Base-by-base conservation (phyloP, 148 eudicot species). In the Silene uniflora region DNA sequence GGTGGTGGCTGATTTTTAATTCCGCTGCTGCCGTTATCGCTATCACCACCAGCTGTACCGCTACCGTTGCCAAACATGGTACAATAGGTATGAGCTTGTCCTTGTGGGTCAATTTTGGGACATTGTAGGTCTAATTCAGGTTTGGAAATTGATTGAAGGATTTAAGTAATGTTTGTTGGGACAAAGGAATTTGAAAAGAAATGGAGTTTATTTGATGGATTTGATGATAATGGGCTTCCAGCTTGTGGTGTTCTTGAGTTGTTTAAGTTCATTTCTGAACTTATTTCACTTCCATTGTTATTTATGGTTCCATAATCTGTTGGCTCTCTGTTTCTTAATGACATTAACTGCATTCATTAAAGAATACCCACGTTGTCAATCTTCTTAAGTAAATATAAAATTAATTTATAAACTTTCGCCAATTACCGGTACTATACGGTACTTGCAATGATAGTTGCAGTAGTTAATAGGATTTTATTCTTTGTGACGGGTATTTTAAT, bases 211-310 rank as follows among this genome's bases (percentile, higher is more conserved):
- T 22, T 46, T 44, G 72, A 73, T 72, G 76, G 81, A 72, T 67
- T 71, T 24, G 81, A 73, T 1, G 80, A 77, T 22, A 78, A 73
- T 56, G 81, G 78, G 47, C 77, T 79, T 13, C 77, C 82, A 39
- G 64, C 55, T 59, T 73, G 72, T 23, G 83, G 73, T 23, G 77
- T 46, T 75, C 78, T 75, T 77, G 84, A 77, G 67, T 65, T 70
- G 60, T 84, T 83, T 42, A 82, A 75, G 78, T 88, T 87, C 76
- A 87, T 84, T 69, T 91, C 90, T 21, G 84, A 86, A 47, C 85
- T 87, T 47, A 83, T 86, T 5, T 88, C 91, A 73, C 90, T 87
- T 54, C 85, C 89, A 64, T 86, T 80, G 83, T 83, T 89, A 80
- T 89, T 89, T 8, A 86, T 86, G 52, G 82, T 76, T 39, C 92